Base-by-base conservation (phyloP, 2,329 filamentous ascomycete genomes). In the Fonsecaea erecta region DNA sequence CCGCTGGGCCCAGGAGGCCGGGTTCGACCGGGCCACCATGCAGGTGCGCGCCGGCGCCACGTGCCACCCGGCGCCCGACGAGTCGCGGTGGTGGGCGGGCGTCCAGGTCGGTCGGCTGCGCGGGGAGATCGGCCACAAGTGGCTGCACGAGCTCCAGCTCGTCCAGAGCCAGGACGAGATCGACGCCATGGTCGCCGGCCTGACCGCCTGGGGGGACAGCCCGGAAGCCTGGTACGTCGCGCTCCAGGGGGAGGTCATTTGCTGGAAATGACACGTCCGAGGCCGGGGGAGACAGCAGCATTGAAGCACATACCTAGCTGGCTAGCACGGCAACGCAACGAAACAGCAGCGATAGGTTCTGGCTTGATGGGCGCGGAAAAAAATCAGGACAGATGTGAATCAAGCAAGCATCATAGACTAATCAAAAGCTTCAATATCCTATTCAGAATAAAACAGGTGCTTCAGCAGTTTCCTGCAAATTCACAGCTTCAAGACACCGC, bases 1-100 rank as follows among this genome's bases (percentile, higher is more conserved):
- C 60, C 51, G 65, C 16, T 73, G 71, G 71, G 71, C 71, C 1
- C 35, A 58, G 24, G 54, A 70, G 60, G 71, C 71, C 21, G 71
- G 71, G 16, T 70, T 73, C 35, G 32, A 60, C n/a, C 35, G 64
- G 18, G 26, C 54, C 16, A 67, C 70, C 52, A 69, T 73, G 52
- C 67, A 55, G 9, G 52, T 68, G 24, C 62, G 62, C 26, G 62
- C 62, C 3, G 65, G 65, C 0, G 59, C 58, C 16, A 65, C 51
- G 8, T 64, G 63, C 37, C 62, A 68, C 51, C 52, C 59, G 11
- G 62, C 55, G 7, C 60, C 62, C 18, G 62, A 56, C 11, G 53
- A 60, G 43, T 40, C 65, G 8, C 60, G 46, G 18, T 68, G 65
- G 65, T 68, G 65, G 65, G 65, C 65, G 1, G 56, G 43, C 9